Evolutionary conservation across 495 filamentous ascomycete species (phyloP).

Genomic region (Penicillium ucsense): DNA sequence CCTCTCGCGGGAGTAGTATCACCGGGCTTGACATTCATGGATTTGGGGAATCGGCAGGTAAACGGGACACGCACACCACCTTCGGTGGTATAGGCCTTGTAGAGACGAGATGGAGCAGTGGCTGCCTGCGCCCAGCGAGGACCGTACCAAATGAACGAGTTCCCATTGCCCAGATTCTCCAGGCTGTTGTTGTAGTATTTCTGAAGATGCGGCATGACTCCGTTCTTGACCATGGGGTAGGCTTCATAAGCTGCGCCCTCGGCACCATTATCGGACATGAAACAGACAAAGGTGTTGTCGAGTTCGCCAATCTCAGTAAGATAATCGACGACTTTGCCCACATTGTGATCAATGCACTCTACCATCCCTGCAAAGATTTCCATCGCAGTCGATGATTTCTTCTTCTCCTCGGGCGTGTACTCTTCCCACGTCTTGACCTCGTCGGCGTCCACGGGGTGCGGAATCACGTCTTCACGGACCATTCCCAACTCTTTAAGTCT

Average conservation of each 20-base stretch:
- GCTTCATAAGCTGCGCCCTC: slow-evolving; percentile 54
- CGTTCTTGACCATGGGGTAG: slow-evolving; percentile 44
- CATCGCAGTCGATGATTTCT: slow-evolving; percentile 45
- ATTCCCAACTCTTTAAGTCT: slow-evolving; percentile 44
- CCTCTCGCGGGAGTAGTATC: slow-evolving; percentile 13
- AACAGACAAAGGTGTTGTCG: slow-evolving; percentile 55
- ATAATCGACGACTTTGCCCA: slow-evolving; percentile 49
- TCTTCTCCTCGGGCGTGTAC: slow-evolving; percentile 39
- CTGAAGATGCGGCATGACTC: slow-evolving; percentile 42
- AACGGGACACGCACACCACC: slow-evolving; percentile 52
- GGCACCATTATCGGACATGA: slow-evolving; percentile 59
- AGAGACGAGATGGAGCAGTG: slow-evolving; percentile 51
- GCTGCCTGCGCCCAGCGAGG: slow-evolving; percentile 55
- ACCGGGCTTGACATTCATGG: slow-evolving; percentile 11
- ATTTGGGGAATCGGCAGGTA: slow-evolving; percentile 39
- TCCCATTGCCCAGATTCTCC: slow-evolving; percentile 50
- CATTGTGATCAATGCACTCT: slow-evolving; percentile 50
- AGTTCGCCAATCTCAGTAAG: slow-evolving; percentile 46
- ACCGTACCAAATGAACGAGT: slow-evolving; percentile 59
- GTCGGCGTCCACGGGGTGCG: slow-evolving; percentile 45
- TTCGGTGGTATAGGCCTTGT: slow-evolving; percentile 54
- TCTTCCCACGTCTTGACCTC: slow-evolving; percentile 45
- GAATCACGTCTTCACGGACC: slow-evolving; percentile 38
- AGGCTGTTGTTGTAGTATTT: slow-evolving; percentile 55
- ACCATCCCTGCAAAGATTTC: slow-evolving; percentile 58